Evolutionary conservation across 257 asterid species (phyloP), one percentile per base, ranked within the genome.

Genomic region (Marsdenia floribunda): DNA sequence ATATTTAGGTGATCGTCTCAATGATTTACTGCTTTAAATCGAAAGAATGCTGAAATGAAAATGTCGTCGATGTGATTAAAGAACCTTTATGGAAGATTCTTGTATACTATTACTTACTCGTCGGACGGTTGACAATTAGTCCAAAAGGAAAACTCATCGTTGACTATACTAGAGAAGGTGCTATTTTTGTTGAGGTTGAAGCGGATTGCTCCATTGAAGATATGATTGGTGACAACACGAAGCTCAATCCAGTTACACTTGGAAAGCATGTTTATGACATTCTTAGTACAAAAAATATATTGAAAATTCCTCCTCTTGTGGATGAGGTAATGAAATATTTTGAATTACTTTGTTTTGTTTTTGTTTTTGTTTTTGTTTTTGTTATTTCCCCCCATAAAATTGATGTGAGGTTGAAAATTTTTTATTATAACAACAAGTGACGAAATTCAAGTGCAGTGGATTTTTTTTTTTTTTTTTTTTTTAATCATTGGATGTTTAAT

Each of bases 391-490:
- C 11, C 47, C 6, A 42, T 42, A 6, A 42, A 42, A 42, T 42
- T 42, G 47, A 6, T 42, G 47, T 42, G 47, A 42, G 47, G 47
- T 42, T 42, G 8, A 42, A 42, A 0, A 42, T 42, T 42, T 6
- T 42, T 42, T 42, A 1, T 42, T 42, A 5, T 42, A 42, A 42
- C 47, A 61, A 26, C 81, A 93, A 96, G 96, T 88, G 76, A 93
- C 98, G 2, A 87, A 87, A 80, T 93, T 93, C 92, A 87, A 88
- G 73, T 90, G 97, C 82, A 96, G 98, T 38, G 98, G 98, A 24
- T 93, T 93, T 72, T n/a, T n/a, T n/a, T n/a, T n/a, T n/a, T n/a
- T n/a, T n/a, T n/a, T n/a, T n/a, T n/a, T n/a, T 96, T 87, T 46
- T 84, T 93, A 93, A 93, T 75, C 98, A 93, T 64, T 88, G 97